Evolutionary conservation across 371 early-diverging fungal species (phyloP), one percentile per base, ranked within the genome.

Genomic region (Mucor circinelloides): DNA sequence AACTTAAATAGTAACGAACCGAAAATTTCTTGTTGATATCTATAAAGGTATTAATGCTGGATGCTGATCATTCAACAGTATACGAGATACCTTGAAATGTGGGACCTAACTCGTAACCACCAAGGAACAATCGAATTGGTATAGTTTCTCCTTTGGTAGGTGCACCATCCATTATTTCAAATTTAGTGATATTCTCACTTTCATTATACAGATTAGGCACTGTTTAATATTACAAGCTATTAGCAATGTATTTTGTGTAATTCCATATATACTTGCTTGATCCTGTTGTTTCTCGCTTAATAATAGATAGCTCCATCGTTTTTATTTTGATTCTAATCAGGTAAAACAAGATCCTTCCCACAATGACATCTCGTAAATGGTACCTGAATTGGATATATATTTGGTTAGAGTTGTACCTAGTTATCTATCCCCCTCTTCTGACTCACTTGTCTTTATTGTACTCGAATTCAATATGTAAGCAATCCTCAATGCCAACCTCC

Each of bases 101-200:
- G 28, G 94, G 94, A 0, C 94, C 97, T 66, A 97, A 80, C 63
- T 97, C 95, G 60, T 96, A 97, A 0, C 95, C 97, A 62, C 91
- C 90, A 52, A 97, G 83, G 76, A 96, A 96, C 58, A 97, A 84
- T 30, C 97, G 90, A 66, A 97, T 96, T 28, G 97, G 97, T 63
- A 97, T 96, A 6, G 94, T 95, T 76, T 97, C 97, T 17, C 95
- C 89, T 84, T 93, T 83, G n/a, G 94, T 93, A 10, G 97, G 97
- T n/a, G 96, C 95, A 6, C 97, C 97, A 74, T 97, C 97, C 97
- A 97, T 96, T 73, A 97, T 96, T 72, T 97, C 97, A 71, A 92
- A 97, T 78, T 94, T 95, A 58, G 95, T 94, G 34, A 97, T 88
- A 0, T 94, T 95, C 78, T 97, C 97, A 77, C 92, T 94, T 79